Evolutionary conservation across 2,329 filamentous ascomycete species (phyloP).

Genomic region (Fusarium camptoceras): DNA sequence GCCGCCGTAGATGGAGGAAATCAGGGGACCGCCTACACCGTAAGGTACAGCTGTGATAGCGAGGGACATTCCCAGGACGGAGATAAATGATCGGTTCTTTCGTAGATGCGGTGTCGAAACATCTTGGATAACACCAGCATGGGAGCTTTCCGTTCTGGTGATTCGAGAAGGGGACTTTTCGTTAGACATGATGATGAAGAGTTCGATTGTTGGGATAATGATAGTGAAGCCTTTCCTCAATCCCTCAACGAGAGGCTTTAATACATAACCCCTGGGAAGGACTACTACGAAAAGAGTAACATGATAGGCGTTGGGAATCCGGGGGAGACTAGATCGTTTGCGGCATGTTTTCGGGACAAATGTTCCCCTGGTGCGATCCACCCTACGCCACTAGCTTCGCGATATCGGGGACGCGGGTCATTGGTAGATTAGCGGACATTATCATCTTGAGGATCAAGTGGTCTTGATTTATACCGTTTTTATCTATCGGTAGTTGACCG

Average conservation of each 20-base stretch:
- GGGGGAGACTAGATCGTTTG: neutral
- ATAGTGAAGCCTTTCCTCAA: too few species aligned
- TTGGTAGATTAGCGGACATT: neutral
- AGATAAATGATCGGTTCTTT: slow-evolving; percentile 5
- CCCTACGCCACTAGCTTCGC: neutral
- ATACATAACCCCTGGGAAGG: neutral
- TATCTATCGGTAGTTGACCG: too few species aligned
- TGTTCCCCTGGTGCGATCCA: neutral
- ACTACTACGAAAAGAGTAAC: neutral
- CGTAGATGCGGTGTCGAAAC: neutral
- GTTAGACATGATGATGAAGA: neutral
- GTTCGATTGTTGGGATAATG: neutral
- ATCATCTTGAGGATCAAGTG: neutral
- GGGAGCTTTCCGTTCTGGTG: neutral
- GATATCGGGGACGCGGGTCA: neutral
- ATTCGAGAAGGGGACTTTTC: neutral
- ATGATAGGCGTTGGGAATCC: neutral
- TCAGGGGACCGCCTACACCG: neutral
- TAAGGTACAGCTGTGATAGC: slow-evolving; percentile 1
- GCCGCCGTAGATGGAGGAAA: neutral
- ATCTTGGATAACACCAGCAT: neutral
- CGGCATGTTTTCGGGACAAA: neutral
- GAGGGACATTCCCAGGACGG: neutral
- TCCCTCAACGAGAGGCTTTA: neutral
- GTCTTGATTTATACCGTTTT: neutral